A percentile compares a stretch with the other conserved stretches of the same genome.
phyloP scores from a whole-genome alignment of 1,139 yeast species.

The Arxiozyma bovina region DNA sequence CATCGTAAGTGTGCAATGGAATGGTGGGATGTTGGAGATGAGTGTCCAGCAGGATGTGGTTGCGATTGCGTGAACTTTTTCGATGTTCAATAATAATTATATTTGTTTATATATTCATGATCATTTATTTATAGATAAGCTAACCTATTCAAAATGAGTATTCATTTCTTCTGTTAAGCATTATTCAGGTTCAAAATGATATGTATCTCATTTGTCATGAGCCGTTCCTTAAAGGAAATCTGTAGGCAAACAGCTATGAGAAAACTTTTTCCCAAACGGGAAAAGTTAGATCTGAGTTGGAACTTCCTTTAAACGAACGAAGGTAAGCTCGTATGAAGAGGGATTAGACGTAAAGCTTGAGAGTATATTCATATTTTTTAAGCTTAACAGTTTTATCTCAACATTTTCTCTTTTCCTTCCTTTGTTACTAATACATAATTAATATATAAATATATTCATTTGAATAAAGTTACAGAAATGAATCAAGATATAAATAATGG shows the following conservation, averaged over 20 bases:
- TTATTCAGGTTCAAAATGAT: background rate
- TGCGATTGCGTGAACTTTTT: constrained; percentile 49
- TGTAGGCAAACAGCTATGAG: background rate
- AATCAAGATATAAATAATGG: constrained; percentile 30
- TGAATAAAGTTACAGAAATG: background rate
- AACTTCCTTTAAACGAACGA: background rate
- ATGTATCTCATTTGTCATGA: background rate
- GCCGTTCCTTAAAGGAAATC: too few relatives aligned
- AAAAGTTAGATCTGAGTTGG: background rate
- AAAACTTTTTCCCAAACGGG: background rate
- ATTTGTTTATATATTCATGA: background rate
- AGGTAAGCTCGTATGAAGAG: background rate
- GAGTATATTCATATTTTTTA: too few relatives aligned
- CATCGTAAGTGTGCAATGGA: constrained; percentile 70
- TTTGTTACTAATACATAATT: background rate
- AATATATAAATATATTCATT: background rate
- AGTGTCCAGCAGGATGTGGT: constrained; percentile 90
- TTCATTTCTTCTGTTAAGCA: background rate
- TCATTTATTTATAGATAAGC: background rate
- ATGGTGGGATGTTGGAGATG: constrained; percentile 65
- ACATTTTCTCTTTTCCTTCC: background rate
- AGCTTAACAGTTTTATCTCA: background rate
- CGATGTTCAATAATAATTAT: constrained; percentile 9
- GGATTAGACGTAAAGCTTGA: background rate
- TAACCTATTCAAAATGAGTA: background rate